Conservation (phyloP, 2,329 filamentous ascomycete species). For the Cladosporium sp. region DNA sequence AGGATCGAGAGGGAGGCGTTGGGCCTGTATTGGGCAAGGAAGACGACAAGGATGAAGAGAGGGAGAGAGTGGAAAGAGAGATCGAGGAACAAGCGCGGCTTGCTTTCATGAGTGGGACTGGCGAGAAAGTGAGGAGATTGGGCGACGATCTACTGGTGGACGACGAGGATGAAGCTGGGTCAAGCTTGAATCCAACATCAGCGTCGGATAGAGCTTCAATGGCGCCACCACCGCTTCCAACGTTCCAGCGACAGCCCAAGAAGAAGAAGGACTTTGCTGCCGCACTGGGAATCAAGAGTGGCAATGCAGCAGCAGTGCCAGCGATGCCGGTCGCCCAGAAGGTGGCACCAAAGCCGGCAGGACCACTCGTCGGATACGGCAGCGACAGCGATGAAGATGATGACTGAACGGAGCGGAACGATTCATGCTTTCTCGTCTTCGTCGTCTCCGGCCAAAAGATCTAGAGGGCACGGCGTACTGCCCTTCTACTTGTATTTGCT, state of each 20-base stretch:
- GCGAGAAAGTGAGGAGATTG: slow-evolving; percentile 55
- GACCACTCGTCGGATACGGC: slow-evolving; percentile 83
- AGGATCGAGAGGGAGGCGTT: slow-evolving; percentile 61
- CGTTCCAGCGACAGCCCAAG: slow-evolving; percentile 76
- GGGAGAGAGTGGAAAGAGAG: slow-evolving; percentile 71
- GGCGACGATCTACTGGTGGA: slow-evolving; percentile 46
- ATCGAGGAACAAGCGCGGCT: slow-evolving; percentile 77
- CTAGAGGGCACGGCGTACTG: neutral
- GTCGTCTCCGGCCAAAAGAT: neutral
- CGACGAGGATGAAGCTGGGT: slow-evolving; percentile 22
- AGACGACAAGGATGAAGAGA: slow-evolving; percentile 58
- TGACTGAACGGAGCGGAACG: neutral
- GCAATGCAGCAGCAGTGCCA: neutral
- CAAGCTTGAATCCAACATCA: slow-evolving; percentile 16
- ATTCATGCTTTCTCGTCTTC: neutral
- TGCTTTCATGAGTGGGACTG: slow-evolving; percentile 71
- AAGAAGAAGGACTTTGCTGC: slow-evolving; percentile 82
- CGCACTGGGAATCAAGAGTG: slow-evolving; percentile 79
- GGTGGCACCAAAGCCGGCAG: slow-evolving; percentile 43
- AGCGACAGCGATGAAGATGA: slow-evolving; percentile 79
- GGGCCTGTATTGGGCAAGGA: slow-evolving; percentile 61
- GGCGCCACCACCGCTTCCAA: slow-evolving; percentile 59
- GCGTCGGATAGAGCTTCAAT: slow-evolving; percentile 37
- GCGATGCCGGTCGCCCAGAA: neutral
- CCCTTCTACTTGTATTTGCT: neutral